phyloP scores from a whole-genome alignment of 2,329 filamentous ascomycete genomes.

The Trichocomaceae sp. region DNA sequence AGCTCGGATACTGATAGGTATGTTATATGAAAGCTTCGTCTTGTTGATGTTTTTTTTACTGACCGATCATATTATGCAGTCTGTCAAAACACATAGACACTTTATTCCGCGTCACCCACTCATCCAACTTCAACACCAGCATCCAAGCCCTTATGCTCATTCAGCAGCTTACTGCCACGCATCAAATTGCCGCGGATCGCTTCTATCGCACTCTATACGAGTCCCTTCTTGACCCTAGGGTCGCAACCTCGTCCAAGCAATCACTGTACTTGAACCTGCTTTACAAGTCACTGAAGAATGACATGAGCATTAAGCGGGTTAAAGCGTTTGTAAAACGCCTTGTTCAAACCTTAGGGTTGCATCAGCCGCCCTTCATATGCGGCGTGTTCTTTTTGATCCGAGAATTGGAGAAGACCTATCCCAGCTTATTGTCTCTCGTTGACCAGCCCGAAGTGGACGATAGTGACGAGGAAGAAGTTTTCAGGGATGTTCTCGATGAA shows the following conservation, averaged over 20 bases:
- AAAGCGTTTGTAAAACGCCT: slow-evolving; percentile 95
- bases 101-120: slow-evolving; percentile 92
- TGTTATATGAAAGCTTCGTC: slow-evolving; percentile 22
- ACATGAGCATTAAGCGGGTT: slow-evolving; percentile 82
- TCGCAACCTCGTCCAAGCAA: slow-evolving; percentile 88
- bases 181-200: slow-evolving; percentile 75
- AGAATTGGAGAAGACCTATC: slow-evolving; percentile 72
- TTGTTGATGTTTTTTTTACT: slow-evolving; percentile 17
- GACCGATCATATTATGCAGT: slow-evolving; percentile 34
- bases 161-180: slow-evolving; percentile 77
- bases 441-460: slow-evolving; percentile 73
- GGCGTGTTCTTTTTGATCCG: slow-evolving; percentile 85
- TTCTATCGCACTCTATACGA: slow-evolving; percentile 97
- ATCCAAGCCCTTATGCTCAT: slow-evolving; percentile 93
- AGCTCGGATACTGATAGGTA: slow-evolving; percentile 69
- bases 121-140: slow-evolving; percentile 97
- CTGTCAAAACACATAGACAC: slow-evolving; percentile 88
- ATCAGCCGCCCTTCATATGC: slow-evolving; percentile 88
- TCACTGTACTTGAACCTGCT: slow-evolving; percentile 89
- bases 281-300: slow-evolving; percentile 79
- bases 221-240: slow-evolving; percentile 81
- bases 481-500: slow-evolving; percentile 58
- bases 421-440: slow-evolving; percentile 69
- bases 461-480: slow-evolving; percentile 62
- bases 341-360: slow-evolving; percentile 76